A percentile compares a stretch with the other conserved stretches of the same genome.
Conservation (phyloP, 2,329 filamentous ascomycete genomes). For the Aspergillus piperis region DNA sequence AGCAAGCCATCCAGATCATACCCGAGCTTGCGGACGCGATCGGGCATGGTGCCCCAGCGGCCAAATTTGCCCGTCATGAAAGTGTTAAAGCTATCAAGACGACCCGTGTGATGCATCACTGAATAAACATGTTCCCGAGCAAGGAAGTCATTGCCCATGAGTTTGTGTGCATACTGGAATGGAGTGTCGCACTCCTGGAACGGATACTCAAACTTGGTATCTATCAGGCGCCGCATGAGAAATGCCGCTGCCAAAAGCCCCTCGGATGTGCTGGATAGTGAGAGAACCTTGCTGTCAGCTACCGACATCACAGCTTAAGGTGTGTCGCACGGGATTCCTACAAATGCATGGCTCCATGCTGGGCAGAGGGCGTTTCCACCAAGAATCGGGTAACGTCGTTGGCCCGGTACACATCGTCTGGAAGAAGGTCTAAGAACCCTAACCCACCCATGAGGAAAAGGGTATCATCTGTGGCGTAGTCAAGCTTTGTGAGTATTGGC, state of each 20-base stretch:
- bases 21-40: conserved; percentile 31
- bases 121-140: conserved; percentile 37
- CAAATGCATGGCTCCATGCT: conserved; percentile 43
- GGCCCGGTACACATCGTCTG: conserved; percentile 33
- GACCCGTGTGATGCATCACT: conserved; percentile 39
- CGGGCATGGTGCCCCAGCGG: conserved; percentile 36
- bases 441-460: conserved; percentile 41
- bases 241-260: conserved; percentile 39
- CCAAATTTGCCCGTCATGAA: conserved; percentile 44
- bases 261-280: conserved; percentile 33
- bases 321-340: conserved; percentile 13
- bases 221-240: conserved; percentile 37
- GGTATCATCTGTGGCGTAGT: conserved; percentile 34
- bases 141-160: conserved; percentile 33
- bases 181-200: conserved; percentile 38
- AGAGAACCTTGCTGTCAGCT: neutral
- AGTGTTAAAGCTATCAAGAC: conserved; percentile 42
- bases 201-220: conserved; percentile 38
- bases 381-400: conserved; percentile 40
- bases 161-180: conserved; percentile 36
- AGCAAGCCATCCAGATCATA: conserved; percentile 35
- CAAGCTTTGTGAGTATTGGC: neutral
- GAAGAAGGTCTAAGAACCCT: conserved; percentile 35
- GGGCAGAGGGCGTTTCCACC: conserved; percentile 35
- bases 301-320: neutral